A percentile compares a stretch with the other conserved stretches of the same genome.
These are phyloP conservation scores for Gremmenia infestans DNA, from an alignment of 2,329 filamentous ascomycete species.

Conservation along the genomic window DNA sequence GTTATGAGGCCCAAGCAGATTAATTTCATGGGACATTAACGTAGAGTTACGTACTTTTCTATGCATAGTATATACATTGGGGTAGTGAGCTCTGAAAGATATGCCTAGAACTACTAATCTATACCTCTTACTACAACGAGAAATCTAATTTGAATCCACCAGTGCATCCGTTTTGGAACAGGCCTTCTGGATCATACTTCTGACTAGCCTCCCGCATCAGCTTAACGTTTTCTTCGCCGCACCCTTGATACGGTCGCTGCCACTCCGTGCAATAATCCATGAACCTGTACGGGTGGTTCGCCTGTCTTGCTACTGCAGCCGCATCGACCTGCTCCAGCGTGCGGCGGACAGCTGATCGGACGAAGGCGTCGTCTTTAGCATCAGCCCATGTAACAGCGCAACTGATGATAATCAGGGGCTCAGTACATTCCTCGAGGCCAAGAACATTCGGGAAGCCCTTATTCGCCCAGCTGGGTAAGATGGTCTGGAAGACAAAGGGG, in stretches of 20 bases:
- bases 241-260: conserved; percentile 5
- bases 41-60: too few species aligned
- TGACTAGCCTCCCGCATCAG: conserved; percentile 17
- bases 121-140: background rate
- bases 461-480: conserved; percentile 1
- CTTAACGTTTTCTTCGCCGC: conserved; percentile 5
- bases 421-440: background rate
- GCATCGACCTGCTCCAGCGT: conserved; percentile 1
- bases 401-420: conserved; percentile 1
- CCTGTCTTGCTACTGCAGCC: background rate
- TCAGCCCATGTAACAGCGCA: background rate
- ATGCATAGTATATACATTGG: too few species aligned
- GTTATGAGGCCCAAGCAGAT: too few species aligned
- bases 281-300: conserved; percentile 1
- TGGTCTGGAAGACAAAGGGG: background rate
- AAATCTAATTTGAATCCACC: conserved; percentile 22
- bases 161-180: conserved; percentile 23
- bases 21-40: too few species aligned
- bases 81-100: too few species aligned
- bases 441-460: conserved; percentile 1
- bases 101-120: too few species aligned
- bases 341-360: background rate
- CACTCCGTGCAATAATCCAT: conserved; percentile 6
- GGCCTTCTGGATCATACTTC: conserved; percentile 23
- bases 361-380: background rate